Evolutionary conservation across 345 rosid species (phyloP).

Genomic region (Eucalyptus virginea): DNA sequence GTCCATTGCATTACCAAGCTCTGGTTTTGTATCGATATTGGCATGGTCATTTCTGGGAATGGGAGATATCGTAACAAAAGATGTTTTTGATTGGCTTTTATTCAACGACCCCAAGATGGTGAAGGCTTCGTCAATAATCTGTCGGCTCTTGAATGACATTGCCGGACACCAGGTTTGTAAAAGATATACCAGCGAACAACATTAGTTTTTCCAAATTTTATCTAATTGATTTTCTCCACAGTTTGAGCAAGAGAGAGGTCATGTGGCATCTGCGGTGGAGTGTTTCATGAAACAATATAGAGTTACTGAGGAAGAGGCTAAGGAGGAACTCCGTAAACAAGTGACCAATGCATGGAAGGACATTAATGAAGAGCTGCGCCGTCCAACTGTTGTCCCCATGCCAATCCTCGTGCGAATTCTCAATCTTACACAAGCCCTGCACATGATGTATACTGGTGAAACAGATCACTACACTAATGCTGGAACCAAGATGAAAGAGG

Average conservation of each 20-base stretch:
- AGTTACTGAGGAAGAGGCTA: background rate
- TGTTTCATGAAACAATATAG: background rate
- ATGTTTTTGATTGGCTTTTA: background rate
- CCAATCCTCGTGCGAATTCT: background rate
- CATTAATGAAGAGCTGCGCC: background rate
- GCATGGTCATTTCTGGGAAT: background rate
- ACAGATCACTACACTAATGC: background rate
- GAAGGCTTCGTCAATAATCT: background rate
- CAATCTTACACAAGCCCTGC: background rate
- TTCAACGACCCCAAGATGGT: background rate
- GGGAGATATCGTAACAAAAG: background rate
- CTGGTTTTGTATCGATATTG: background rate
- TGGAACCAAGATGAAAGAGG: background rate
- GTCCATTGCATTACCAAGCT: background rate
- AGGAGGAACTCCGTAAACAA: background rate
- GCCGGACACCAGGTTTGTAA: background rate
- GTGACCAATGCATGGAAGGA: background rate
- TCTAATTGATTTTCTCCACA: background rate
- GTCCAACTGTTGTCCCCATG: background rate
- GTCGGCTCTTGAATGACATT: background rate
- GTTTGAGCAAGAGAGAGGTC: background rate
- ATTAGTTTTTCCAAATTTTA: background rate
- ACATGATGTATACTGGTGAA: background rate
- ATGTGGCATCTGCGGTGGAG: background rate
- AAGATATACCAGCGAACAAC: background rate